Conservation (phyloP, 2,329 filamentous ascomycete species). For the Paecilomyces niveus region DNA sequence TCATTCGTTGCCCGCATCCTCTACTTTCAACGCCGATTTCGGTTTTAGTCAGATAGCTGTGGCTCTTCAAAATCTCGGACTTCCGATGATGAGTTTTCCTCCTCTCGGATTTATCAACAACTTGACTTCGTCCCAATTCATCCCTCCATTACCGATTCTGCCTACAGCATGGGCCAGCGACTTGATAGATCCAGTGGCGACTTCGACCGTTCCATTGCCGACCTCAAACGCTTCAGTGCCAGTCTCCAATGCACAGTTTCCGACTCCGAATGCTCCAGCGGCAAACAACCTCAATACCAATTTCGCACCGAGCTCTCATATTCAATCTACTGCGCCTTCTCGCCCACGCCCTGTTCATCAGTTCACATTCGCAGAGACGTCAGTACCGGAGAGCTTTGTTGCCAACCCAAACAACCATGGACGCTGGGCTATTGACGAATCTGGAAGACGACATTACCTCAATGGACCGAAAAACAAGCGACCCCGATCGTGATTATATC, state of each 20-base stretch:
- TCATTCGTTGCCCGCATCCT: not conserved
- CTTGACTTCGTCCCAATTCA: not conserved
- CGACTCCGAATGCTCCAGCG: not conserved
- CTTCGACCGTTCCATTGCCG: not conserved
- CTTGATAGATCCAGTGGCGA: not conserved
- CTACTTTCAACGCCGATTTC: not conserved
- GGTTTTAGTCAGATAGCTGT: not conserved
- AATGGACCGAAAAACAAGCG: conserved; percentile 9
- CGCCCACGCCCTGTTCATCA: not conserved
- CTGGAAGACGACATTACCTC: conserved; percentile 12
- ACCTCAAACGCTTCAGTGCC: not conserved
- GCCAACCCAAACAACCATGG: conserved; percentile 18
- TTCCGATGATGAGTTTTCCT: not conserved
- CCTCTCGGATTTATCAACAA: not conserved
- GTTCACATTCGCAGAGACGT: conserved; percentile 9
- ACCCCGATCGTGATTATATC: not conserved
- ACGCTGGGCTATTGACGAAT: conserved; percentile 10
- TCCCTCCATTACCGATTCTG: not conserved
- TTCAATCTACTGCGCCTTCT: not conserved
- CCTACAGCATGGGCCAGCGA: not conserved
- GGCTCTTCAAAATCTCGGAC: not conserved
- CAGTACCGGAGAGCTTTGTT: conserved; percentile 12
- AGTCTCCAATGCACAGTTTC: not conserved
- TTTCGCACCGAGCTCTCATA: not conserved
- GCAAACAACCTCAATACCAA: not conserved